phyloP scores from a whole-genome alignment of 768 basidiomycete genomes.

The Podaxis sp. region DNA sequence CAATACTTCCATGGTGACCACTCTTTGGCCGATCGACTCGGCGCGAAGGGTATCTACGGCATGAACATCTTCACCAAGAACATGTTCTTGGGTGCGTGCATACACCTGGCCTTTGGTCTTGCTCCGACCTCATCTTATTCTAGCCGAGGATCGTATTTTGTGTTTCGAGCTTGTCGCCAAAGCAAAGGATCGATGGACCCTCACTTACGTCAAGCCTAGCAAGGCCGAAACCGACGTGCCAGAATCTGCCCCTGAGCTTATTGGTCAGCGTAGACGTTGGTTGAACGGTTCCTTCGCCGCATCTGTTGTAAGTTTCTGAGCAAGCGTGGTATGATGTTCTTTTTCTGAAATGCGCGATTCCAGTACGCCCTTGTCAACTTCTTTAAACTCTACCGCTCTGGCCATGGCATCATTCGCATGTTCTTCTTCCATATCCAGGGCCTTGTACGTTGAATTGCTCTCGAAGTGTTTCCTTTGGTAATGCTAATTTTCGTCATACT shows the following conservation, averaged over 20 bases:
- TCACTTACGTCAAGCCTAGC: conserved; percentile 89
- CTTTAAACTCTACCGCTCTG: conserved; percentile 82
- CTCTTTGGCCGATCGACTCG: conserved; percentile 87
- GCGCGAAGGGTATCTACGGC: conserved; percentile 90
- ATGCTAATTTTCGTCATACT: background rate
- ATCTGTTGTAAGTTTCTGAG: conserved; percentile 62
- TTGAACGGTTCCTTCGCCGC: conserved; percentile 95
- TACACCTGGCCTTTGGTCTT: background rate
- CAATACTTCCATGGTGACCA: conserved; percentile 90
- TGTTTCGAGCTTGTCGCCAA: conserved; percentile 98
- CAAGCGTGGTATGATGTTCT: conserved; percentile 1
- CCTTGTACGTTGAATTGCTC: conserved; percentile 52
- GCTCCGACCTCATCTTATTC: conserved; percentile 10
- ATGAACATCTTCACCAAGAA: conserved; percentile 99
- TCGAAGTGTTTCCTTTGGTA: background rate
- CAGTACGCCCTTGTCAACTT: conserved; percentile 94
- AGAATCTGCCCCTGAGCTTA: conserved; percentile 87
- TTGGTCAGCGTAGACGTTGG: conserved; percentile 96
- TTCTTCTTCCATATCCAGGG: conserved; percentile 96
- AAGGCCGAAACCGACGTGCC: conserved; percentile 98
- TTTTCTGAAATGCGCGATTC: conserved; percentile 15
- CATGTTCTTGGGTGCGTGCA: conserved; percentile 48
- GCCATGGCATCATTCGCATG: conserved; percentile 89
- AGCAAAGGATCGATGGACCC: conserved; percentile 80
- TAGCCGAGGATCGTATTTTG: conserved; percentile 92